These are phyloP conservation scores for Plectosphaerella sp. DNA, from an alignment of 2,329 filamentous ascomycete species.

Conservation along the genomic window DNA sequence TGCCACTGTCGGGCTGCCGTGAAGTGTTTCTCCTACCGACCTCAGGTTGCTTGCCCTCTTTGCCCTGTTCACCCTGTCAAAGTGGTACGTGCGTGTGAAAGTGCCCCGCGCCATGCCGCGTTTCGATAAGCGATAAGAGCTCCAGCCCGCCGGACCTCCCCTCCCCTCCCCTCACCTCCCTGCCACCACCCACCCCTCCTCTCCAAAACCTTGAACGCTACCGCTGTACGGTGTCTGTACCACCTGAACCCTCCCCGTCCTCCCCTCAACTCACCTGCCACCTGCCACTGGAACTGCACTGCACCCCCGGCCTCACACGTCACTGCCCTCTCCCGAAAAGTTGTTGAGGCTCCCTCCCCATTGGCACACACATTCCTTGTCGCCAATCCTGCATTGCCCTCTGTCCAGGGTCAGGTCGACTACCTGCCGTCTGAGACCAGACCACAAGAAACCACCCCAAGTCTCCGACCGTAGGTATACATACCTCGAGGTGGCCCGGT, in stretches of 20 bases:
- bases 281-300: neutral
- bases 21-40: neutral
- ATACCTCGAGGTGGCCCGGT: too few species aligned
- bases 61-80: neutral
- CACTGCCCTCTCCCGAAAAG: neutral
- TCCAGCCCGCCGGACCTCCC: neutral
- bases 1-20: too few species aligned
- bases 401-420: neutral
- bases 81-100: neutral
- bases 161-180: neutral
- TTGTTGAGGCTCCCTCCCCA: neutral
- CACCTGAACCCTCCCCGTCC: neutral
- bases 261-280: neutral
- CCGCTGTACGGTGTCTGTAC: neutral
- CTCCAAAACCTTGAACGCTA: neutral
- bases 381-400: neutral
- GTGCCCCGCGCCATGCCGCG: neutral
- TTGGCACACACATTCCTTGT: neutral
- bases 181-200: neutral
- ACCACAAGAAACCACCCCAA: too few species aligned
- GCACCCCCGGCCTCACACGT: neutral
- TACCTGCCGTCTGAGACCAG: neutral
- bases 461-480: too few species aligned
- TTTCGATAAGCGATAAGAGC: constrained; percentile 4
- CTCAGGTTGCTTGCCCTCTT: neutral